Percentiles rank a stretch among this genome's conserved stretches.
phyloP scores from a whole-genome alignment of 176 grass and related monocot genomes.

The Thinopyrum elongatum region DNA sequence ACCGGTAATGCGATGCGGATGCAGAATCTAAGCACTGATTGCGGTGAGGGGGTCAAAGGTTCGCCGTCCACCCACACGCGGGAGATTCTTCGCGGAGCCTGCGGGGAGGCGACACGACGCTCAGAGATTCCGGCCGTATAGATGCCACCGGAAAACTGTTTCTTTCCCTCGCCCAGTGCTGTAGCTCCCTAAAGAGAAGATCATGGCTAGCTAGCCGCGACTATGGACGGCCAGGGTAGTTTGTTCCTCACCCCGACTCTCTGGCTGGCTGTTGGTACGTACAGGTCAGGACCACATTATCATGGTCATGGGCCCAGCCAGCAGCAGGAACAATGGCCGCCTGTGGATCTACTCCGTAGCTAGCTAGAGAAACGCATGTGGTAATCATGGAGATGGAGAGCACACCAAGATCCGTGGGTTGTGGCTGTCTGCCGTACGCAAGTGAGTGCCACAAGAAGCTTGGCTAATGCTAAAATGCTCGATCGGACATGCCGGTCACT shows the following conservation, averaged over 20 bases:
- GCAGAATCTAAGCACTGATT: slow-evolving; percentile 20
- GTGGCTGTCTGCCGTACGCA: too few species aligned
- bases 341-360: too few species aligned
- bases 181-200: neutral
- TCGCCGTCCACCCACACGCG: neutral
- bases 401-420: too few species aligned
- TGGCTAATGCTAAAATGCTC: too few species aligned
- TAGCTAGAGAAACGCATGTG: too few species aligned
- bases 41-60: slow-evolving; percentile 17
- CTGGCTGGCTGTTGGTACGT: neutral
- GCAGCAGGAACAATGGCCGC: too few species aligned
- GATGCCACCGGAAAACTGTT: neutral
- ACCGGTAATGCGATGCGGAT: slow-evolving; percentile 18
- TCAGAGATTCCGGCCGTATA: slow-evolving; percentile 5
- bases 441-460: too few species aligned
- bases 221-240: neutral
- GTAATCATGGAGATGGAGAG: too few species aligned
- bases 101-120: slow-evolving; percentile 10
- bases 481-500: too few species aligned
- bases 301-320: too few species aligned
- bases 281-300: neutral
- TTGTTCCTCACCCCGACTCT: neutral
- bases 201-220: neutral
- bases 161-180: neutral
- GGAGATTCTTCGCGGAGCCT: slow-evolving; percentile 29